phyloP scores from a whole-genome alignment of 2,329 filamentous ascomycete species.

The Pseudopyrenochaeta lycopersici region DNA sequence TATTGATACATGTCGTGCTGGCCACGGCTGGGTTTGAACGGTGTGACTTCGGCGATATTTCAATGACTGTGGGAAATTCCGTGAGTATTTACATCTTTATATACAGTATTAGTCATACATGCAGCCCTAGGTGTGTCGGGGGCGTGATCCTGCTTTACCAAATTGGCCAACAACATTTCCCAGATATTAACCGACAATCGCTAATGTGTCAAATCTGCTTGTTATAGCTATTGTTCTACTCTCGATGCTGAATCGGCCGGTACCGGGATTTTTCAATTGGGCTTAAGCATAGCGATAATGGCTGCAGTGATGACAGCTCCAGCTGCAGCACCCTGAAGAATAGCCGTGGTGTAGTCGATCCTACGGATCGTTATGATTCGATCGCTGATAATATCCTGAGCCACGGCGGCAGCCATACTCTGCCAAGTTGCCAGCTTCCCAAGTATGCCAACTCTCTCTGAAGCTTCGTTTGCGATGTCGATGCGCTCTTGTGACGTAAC shows the following conservation, averaged over 20 bases:
- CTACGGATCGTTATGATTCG: constrained; percentile 55
- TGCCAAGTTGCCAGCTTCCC: constrained; percentile 29
- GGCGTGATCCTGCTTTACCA: too few species aligned
- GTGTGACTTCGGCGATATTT: neutral
- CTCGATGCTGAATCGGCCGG: neutral
- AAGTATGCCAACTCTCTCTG: constrained; percentile 12
- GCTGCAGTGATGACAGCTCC: constrained; percentile 49
- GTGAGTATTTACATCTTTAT: constrained; percentile 7
- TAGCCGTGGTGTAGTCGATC: constrained; percentile 56
- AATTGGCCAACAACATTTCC: too few species aligned
- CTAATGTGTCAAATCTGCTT: neutral
- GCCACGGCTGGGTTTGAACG: neutral
- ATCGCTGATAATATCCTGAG: constrained; percentile 54
- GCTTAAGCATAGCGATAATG: constrained; percentile 33
- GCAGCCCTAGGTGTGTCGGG: neutral
- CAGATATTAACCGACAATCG: too few species aligned
- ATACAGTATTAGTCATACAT: constrained; percentile 6
- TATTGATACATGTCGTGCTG: neutral
- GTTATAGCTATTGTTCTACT: neutral
- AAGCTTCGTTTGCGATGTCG: constrained; percentile 22
- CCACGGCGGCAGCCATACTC: constrained; percentile 26
- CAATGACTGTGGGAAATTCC: too few species aligned
- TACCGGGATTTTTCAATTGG: constrained; percentile 20
- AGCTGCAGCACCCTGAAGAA: constrained; percentile 55
- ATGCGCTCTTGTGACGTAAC: constrained; percentile 20